Evolutionary conservation across 2,329 filamentous ascomycete genomes (phyloP).

Genomic region (Fusarium mexicanum): DNA sequence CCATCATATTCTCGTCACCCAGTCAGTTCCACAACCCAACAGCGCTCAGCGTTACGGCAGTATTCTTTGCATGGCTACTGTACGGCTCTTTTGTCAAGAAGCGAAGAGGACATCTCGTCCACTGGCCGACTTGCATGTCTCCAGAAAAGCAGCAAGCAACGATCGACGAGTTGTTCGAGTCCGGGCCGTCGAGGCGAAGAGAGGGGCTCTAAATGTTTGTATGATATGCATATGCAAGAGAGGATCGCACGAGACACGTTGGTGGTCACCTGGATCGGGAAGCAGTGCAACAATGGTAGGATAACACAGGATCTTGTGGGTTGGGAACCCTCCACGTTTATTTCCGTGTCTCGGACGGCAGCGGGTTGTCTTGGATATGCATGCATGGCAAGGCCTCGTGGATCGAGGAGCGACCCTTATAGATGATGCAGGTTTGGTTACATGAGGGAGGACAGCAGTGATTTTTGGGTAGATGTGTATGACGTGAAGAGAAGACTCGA

Average conservation of each 20-base stretch:
- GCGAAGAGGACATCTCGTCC: constrained; percentile 48
- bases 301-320: constrained; percentile 37
- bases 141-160: constrained; percentile 38
- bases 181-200: constrained; percentile 29
- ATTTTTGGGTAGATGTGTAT: background rate
- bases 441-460: constrained; percentile 15
- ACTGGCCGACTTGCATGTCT: constrained; percentile 43
- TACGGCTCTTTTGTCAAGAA: constrained; percentile 46
- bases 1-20: constrained; percentile 70
- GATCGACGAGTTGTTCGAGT: constrained; percentile 36
- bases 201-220: constrained; percentile 31
- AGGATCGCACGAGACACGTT: constrained; percentile 37
- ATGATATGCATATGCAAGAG: constrained; percentile 20
- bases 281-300: constrained; percentile 36
- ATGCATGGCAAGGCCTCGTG: constrained; percentile 34
- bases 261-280: constrained; percentile 39
- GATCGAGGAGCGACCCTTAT: constrained; percentile 25
- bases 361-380: constrained; percentile 35
- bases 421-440: constrained; percentile 34
- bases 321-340: constrained; percentile 39
- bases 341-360: constrained; percentile 39
- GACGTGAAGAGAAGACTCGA: background rate
- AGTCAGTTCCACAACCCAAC: constrained; percentile 73
- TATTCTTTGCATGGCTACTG: constrained; percentile 47
- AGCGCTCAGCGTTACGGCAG: constrained; percentile 64